Base-by-base conservation (phyloP, 257 asterid genomes). In the Penstemon eatonii region DNA sequence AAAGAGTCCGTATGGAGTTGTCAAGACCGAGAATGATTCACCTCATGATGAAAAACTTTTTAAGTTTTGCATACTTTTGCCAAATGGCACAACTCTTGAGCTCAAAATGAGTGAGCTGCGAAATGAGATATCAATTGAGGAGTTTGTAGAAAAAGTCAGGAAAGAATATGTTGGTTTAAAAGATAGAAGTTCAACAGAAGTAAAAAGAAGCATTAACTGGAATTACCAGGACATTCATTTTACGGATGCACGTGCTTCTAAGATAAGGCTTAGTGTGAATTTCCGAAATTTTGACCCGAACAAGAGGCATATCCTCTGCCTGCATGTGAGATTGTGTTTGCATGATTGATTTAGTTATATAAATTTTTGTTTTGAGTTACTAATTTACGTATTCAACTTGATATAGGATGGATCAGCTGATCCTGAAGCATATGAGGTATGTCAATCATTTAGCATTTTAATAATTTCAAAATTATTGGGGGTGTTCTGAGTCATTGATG, bases 371-470 rank as follows among this genome's bases (percentile, higher is more conserved):
- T 69, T 39, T 0, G 59, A 45, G 6, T 67, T 15, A 47, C 2
- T 45, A 45, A 25, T 41, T 46, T 53, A n/a, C 56, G 59, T 50
- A 43, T 73, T 50, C 56, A 60, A 60, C 60, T 69, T 69, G 75
- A 6, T 77, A 40, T 60, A 90, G 96, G 96, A 87, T 68, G 96
- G 96, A 8, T 87, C 84, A 58, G 52, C 64, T 12, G 89, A 78
- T 63, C 73, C 79, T 2, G 86, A 65, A 3, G 63, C 68, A 15
- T 90, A 77, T 61, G 89, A 90, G 92, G 96, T 90, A 55, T 57
- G 69, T 68, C 53, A 13, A 40, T 55, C 10, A 4, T 50, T 62
- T 38, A 71, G 40, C 65, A 58, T 62, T 56, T 45, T 4, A 46
- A 60, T 1, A 25, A 25, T 25, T 25, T 25, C 33, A 25, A 25